A percentile compares a stretch with the other conserved stretches of the same genome.
Evolutionary conservation across 148 eudicot species (phyloP).

Genomic region (Persicaria tinctoria): DNA sequence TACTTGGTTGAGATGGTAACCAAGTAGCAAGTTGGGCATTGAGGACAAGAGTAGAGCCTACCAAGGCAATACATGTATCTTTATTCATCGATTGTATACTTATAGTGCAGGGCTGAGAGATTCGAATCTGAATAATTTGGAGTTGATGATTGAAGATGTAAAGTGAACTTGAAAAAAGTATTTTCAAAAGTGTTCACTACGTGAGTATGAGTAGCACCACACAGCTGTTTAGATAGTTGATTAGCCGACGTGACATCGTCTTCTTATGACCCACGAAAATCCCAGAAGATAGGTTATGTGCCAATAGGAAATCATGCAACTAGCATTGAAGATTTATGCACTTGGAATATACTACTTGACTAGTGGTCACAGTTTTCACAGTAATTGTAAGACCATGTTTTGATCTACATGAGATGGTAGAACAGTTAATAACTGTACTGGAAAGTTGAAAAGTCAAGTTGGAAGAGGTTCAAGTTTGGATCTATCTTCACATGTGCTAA

Average conservation of each 20-base stretch:
- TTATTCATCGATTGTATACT: too few relatives aligned
- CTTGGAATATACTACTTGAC: background rate
- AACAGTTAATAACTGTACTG: background rate
- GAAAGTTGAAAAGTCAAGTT: background rate
- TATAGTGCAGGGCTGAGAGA: too few relatives aligned
- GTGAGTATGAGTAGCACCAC: background rate
- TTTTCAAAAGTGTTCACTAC: background rate
- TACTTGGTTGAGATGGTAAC: too few relatives aligned
- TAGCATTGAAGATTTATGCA: background rate
- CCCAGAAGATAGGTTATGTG: background rate
- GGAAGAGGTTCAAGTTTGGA: background rate
- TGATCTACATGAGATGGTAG: background rate
- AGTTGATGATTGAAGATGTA: background rate
- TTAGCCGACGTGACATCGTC: background rate
- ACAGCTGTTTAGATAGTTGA: background rate
- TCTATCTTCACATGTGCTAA: background rate
- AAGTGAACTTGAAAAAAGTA: background rate
- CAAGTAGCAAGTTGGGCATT: too few relatives aligned
- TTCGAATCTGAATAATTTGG: background rate
- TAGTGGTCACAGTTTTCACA: background rate
- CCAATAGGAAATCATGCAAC: too few relatives aligned
- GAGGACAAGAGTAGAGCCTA: too few relatives aligned
- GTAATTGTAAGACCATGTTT: background rate
- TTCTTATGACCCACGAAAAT: slow-evolving; percentile 2
- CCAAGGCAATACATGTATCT: too few relatives aligned